Evolutionary conservation across 2,329 filamentous ascomycete species (phyloP).

Genomic region (Fusarium luffae): DNA sequence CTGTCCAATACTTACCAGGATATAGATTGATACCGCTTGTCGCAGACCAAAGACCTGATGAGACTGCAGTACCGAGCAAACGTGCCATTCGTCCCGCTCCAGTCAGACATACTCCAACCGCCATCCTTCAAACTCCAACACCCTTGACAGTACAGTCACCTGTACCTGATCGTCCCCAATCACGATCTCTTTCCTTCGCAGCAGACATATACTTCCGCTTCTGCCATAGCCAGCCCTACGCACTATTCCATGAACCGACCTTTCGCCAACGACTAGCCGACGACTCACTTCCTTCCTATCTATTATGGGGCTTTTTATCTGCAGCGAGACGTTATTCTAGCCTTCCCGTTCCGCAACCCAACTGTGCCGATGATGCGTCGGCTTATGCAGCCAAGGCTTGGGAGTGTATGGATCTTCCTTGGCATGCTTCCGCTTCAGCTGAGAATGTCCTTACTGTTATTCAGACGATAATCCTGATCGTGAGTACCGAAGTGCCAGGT

Average conservation of each 20-base stretch:
- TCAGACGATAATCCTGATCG: constrained; percentile 20
- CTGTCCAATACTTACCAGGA: fast-evolving
- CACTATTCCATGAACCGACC: constrained; percentile 16
- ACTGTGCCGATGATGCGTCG: constrained; percentile 6
- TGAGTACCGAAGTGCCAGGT: constrained; percentile 23
- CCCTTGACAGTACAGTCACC: not conserved
- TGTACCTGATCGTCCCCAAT: not conserved
- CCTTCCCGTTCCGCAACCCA: not conserved
- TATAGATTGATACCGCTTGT: constrained; percentile 2
- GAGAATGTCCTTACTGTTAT: constrained; percentile 4
- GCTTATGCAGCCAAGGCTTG: constrained; percentile 12
- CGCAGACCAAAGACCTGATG: not conserved
- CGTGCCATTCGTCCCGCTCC: not conserved
- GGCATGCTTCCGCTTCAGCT: not conserved
- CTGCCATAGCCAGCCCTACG: constrained; percentile 21
- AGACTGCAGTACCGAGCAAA: not conserved
- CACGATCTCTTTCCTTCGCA: not conserved
- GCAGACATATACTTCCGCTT: constrained; percentile 21
- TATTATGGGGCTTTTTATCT: constrained; percentile 15
- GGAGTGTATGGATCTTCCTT: constrained; percentile 19
- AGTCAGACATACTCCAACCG: not conserved
- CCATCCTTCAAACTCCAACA: constrained; percentile 10
- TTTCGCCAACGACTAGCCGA: not conserved
- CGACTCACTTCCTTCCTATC: constrained; percentile 2
- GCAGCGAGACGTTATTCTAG: constrained; percentile 9